These are phyloP conservation scores for Fallopia convolvulus DNA, from an alignment of 148 eudicot species.

Conservation along the genomic window DNA sequence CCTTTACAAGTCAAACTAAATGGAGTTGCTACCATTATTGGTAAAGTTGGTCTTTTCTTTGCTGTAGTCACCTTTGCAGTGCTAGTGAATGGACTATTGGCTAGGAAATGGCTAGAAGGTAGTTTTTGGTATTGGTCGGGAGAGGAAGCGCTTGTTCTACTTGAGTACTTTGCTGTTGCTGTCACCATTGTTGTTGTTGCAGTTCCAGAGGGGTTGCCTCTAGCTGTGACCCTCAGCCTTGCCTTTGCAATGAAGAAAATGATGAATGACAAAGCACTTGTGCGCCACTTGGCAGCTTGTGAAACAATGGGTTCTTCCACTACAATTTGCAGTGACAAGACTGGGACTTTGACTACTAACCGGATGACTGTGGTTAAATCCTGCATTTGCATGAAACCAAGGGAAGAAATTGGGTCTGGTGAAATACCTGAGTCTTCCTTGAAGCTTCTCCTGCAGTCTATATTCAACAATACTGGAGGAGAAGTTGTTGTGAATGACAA, in stretches of 20 bases:
- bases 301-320: conserved; percentile 98
- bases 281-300: conserved; percentile 90
- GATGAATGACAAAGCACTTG: conserved; percentile 98
- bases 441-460: conserved; percentile 58
- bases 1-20: conserved; percentile 86
- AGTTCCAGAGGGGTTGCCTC: conserved; percentile 93
- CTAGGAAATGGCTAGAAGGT: conserved; percentile 57
- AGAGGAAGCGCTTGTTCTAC: conserved; percentile 69
- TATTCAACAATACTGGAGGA: conserved; percentile 86
- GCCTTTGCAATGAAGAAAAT: conserved; percentile 99
- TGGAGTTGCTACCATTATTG: conserved; percentile 97
- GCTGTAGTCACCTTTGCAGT: conserved; percentile 88
- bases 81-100: conserved; percentile 55
- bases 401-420: conserved; percentile 35
- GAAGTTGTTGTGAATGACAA: conserved; percentile 69
- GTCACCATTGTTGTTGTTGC: conserved; percentile 98
- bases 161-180: conserved; percentile 86
- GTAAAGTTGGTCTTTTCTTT: conserved; percentile 88
- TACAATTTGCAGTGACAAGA: conserved; percentile 91
- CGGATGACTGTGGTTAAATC: conserved; percentile 92
- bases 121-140: conserved; percentile 60
- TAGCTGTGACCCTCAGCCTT: conserved; percentile 89
- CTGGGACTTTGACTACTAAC: conserved; percentile 91
- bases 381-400: conserved; percentile 60
- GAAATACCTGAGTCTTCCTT: conserved; percentile 52